Evolutionary conservation across 352 stramenopile genomes (phyloP).

Genomic region (Phytophthora vignae): DNA sequence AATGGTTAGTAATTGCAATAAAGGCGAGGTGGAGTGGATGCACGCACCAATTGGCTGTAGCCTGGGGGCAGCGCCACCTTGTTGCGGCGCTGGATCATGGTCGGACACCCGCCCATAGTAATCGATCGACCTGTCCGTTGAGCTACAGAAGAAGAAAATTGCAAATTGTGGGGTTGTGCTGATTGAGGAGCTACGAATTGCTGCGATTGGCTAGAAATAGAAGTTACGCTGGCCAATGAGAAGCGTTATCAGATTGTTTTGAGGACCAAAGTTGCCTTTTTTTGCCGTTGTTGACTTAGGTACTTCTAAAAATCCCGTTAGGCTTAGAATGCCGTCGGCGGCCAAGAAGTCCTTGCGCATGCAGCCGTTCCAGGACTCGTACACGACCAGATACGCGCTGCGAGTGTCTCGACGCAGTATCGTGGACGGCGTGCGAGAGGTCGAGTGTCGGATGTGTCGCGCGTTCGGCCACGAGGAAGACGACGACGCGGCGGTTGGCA

Average conservation of each 20-base stretch:
- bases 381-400: neutral
- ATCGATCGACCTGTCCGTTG: neutral
- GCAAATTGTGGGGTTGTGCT: neutral
- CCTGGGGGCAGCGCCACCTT: conserved; percentile 89
- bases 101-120: conserved; percentile 57
- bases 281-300: neutral
- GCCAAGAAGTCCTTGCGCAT: neutral
- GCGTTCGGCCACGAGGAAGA: neutral
- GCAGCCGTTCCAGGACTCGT: neutral
- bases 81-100: conserved; percentile 68
- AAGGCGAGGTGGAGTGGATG: neutral
- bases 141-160: neutral
- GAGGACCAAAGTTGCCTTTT: neutral
- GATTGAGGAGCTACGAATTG: neutral
- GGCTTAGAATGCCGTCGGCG: neutral
- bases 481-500: neutral
- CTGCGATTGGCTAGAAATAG: neutral
- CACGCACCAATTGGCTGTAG: conserved; percentile 91
- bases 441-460: neutral
- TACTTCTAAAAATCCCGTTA: neutral
- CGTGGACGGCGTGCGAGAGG: neutral
- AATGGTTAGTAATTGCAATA: neutral
- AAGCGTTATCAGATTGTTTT: conserved; percentile 3
- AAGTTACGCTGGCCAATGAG: neutral
- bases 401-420: neutral